Evolutionary conservation across 345 rosid genomes (phyloP).

Genomic region (Hibiscus trionum): DNA sequence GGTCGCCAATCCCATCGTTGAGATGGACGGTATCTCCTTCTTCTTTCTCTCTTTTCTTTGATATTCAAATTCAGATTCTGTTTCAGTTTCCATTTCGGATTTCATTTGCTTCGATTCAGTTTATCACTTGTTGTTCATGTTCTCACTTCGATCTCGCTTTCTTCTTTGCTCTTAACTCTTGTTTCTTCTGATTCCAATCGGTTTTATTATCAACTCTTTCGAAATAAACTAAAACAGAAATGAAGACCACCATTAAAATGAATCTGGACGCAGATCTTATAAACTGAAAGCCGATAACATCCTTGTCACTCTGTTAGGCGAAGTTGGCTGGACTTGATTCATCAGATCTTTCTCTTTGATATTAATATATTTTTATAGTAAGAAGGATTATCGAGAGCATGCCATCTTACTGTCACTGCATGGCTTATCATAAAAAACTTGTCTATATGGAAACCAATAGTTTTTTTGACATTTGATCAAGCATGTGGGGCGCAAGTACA

Average conservation of each 20-base stretch:
- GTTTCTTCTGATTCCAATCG: neutral
- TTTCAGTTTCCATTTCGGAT: neutral
- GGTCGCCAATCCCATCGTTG: slow-evolving; percentile 72
- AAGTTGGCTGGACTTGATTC: neutral
- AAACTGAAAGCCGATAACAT: neutral
- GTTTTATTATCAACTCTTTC: neutral
- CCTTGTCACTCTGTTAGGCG: neutral
- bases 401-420: no score
- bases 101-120: neutral
- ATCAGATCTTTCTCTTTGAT: neutral
- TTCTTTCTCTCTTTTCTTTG: neutral
- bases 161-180: neutral
- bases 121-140: neutral
- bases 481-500: no score
- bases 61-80: neutral
- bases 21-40: slow-evolving; percentile 57
- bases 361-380: neutral
- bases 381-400: no score
- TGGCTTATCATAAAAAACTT: no score
- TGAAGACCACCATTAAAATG: neutral
- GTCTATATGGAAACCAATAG: no score
- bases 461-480: no score
- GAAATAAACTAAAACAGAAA: neutral
- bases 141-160: neutral
- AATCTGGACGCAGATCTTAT: neutral